Percentiles rank a stretch among this genome's conserved stretches.
Conservation (phyloP, 495 filamentous ascomycete species). For the Neurospora pannonica region DNA sequence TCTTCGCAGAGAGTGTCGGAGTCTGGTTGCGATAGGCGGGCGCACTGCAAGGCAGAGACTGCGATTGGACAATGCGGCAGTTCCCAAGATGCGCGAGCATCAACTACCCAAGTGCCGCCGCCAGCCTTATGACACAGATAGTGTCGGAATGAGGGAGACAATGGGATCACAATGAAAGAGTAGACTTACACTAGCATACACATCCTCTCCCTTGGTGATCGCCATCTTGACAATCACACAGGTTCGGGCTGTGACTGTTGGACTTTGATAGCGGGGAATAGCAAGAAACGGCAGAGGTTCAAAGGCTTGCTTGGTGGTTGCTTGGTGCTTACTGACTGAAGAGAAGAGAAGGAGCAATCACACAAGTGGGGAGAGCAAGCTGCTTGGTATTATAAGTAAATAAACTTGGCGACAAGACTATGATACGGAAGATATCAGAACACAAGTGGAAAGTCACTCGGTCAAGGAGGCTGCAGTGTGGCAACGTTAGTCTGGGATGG, state of each 20-base stretch:
- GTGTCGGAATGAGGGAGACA: neutral
- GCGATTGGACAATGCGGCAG: constrained; percentile 4
- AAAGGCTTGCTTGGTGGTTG: neutral
- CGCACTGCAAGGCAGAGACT: neutral
- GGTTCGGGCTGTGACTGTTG: neutral
- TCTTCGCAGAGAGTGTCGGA: neutral
- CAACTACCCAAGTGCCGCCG: neutral
- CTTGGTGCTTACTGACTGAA: neutral
- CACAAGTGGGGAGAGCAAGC: neutral
- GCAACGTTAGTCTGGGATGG: neutral
- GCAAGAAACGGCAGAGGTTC: neutral
- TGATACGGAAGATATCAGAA: neutral
- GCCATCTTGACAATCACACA: constrained; percentile 9
- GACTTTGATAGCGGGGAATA: neutral
- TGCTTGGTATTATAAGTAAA: neutral
- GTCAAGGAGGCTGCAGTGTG: neutral
- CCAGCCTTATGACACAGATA: neutral
- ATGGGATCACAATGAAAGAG: neutral
- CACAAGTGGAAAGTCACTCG: neutral
- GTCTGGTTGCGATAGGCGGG: neutral
- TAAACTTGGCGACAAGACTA: neutral
- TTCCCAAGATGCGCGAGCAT: neutral
- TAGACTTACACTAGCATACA: constrained; percentile 45
- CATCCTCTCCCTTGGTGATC: constrained; percentile 34
- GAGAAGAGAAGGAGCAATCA: neutral